These are phyloP conservation scores for Kokia cookei DNA, from an alignment of 441 rosid species.

Conservation along the genomic window DNA sequence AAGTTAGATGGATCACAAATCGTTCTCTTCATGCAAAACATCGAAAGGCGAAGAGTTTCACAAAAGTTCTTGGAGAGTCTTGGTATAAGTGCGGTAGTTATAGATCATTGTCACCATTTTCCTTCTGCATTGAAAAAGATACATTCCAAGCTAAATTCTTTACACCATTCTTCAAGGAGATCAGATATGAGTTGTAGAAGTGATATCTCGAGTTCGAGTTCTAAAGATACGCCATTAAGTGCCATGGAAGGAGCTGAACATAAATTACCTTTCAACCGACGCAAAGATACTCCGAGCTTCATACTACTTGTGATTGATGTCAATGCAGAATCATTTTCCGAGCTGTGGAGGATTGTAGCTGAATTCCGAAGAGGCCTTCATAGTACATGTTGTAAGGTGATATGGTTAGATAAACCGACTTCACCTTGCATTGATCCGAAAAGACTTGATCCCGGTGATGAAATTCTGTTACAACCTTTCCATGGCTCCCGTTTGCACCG, in stretches of 20 bases:
- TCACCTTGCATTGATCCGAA: conserved; percentile 3
- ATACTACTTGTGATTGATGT: conserved; percentile 61
- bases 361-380: conserved; percentile 41
- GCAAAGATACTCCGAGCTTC: conserved; percentile 19
- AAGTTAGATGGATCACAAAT: conserved; percentile 51
- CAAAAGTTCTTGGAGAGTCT: conserved; percentile 43
- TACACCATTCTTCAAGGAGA: conserved; percentile 33
- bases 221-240: conserved; percentile 41
- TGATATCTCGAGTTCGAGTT: conserved; percentile 21
- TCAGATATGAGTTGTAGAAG: conserved; percentile 28
- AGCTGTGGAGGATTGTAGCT: conserved; percentile 26
- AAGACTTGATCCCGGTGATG: conserved; percentile 26
- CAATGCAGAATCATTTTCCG: conserved; percentile 37
- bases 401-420: conserved; percentile 64
- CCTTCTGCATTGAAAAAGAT: conserved; percentile 24
- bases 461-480: conserved; percentile 45
- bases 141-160: conserved; percentile 33
- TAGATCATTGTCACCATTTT: conserved; percentile 38
- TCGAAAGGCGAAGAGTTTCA: conserved; percentile 38
- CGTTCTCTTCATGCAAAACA: conserved; percentile 45
- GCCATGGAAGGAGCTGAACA: conserved; percentile 33
- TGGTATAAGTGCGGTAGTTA: conserved; percentile 43
- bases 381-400: conserved; percentile 37
- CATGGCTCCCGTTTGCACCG: conserved; percentile 61
- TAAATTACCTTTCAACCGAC: conserved; percentile 12